Evolutionary conservation across 352 stramenopile genomes (phyloP).

Genomic region (Phytophthora pluvialis): DNA sequence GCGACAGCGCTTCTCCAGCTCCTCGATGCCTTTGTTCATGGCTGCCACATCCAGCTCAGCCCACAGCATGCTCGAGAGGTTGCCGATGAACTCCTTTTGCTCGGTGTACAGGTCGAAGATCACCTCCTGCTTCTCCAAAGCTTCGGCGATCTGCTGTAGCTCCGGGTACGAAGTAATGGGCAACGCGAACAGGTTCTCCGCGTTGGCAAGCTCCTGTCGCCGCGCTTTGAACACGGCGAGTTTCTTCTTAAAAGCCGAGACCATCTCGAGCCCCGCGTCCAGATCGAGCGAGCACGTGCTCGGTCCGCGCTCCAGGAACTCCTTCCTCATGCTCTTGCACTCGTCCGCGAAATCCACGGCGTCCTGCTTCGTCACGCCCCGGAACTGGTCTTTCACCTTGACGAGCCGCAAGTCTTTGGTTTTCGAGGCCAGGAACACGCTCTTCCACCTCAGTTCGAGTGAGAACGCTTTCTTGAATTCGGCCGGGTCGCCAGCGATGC

Average conservation of each 20-base stretch:
- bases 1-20: slow-evolving; percentile 92
- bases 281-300: slow-evolving; percentile 85
- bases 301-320: slow-evolving; percentile 89
- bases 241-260: slow-evolving; percentile 87
- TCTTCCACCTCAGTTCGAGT: slow-evolving; percentile 86
- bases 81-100: slow-evolving; percentile 93
- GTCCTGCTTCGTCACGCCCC: slow-evolving; percentile 93
- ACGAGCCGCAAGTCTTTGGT: slow-evolving; percentile 94
- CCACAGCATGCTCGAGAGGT: slow-evolving; percentile 92
- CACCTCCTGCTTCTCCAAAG: slow-evolving; percentile 87
- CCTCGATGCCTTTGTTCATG: slow-evolving; percentile 93
- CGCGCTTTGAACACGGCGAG: slow-evolving; percentile 78
- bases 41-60: slow-evolving; percentile 91
- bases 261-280: slow-evolving; percentile 89
- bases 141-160: slow-evolving; percentile 86
- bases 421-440: slow-evolving; percentile 82
- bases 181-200: slow-evolving; percentile 94
- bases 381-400: slow-evolving; percentile 95
- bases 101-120: slow-evolving; percentile 94
- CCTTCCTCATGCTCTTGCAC: slow-evolving; percentile 84
- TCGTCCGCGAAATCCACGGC: slow-evolving; percentile 89
- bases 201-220: slow-evolving; percentile 92
- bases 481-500: slow-evolving; percentile 68
- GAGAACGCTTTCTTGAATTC: slow-evolving; percentile 80
- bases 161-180: slow-evolving; percentile 92